phyloP scores from a whole-genome alignment of 768 basidiomycete species.

The Leccinum longicurvipes region DNA sequence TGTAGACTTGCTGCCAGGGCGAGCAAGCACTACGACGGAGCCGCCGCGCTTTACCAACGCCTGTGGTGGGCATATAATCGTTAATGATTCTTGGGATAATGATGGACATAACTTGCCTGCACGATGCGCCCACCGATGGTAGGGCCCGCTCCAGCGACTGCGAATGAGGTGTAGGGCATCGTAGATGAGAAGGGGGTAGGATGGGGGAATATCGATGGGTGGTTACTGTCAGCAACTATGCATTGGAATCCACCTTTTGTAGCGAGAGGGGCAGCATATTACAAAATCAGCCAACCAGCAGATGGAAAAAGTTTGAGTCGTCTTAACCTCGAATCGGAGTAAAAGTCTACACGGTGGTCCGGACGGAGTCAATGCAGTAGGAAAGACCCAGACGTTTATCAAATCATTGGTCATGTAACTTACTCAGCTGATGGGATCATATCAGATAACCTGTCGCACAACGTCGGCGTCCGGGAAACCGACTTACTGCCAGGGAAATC shows the following conservation, averaged over 20 bases:
- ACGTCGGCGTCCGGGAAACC: too few relatives aligned
- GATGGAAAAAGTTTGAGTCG: background rate
- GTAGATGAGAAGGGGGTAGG: background rate
- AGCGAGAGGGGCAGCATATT: background rate
- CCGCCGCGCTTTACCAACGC: slow-evolving; percentile 19
- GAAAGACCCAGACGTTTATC: too few relatives aligned
- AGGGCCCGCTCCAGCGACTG: slow-evolving; percentile 35
- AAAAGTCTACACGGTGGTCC: background rate
- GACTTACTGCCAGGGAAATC: too few relatives aligned
- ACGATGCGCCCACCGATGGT: slow-evolving; percentile 35
- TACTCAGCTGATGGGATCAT: too few relatives aligned
- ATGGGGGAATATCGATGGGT: background rate
- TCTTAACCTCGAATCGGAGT: background rate
- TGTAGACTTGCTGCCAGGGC: slow-evolving; percentile 19
- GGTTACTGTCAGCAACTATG: background rate
- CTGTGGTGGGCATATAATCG: slow-evolving; percentile 8
- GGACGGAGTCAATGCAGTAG: background rate
- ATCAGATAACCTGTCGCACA: too few relatives aligned
- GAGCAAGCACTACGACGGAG: slow-evolving; percentile 26
- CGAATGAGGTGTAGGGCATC: slow-evolving; percentile 35
- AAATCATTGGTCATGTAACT: too few relatives aligned
- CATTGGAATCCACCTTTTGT: background rate
- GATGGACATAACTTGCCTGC: slow-evolving; percentile 12
- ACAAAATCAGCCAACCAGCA: background rate
- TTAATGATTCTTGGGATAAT: background rate